Base-by-base conservation (phyloP, 352 stramenopile species). In the Pythium aquatile region DNA sequence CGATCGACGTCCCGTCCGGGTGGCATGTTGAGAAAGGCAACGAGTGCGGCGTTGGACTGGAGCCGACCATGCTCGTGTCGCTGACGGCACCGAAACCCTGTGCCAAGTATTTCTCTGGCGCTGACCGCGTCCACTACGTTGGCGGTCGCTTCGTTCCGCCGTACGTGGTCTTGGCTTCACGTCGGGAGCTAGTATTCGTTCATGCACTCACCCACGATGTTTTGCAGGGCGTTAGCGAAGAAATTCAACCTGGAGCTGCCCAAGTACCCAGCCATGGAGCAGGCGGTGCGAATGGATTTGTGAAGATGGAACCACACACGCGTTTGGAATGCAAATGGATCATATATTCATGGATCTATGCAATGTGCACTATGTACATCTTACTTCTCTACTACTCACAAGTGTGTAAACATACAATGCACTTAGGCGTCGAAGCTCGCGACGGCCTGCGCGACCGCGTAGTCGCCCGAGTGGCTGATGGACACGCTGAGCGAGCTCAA, bases 1-100 rank as follows among this genome's bases (percentile, higher is more conserved):
- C 93, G 24, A 95, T 99, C 4, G 98, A 99, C 75, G 96, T 99
- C 63, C 98, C 98, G 0, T 99, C 94, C 3, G 98, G 97, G 9
- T 99, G 97, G 97, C 85, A 99, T 68, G 97, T 99, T 13, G 92
- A 99, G 66, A 72, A 76, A 60, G 87, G 85, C 77, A 91, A 95
- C 47, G 83, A 93, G 42, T 70, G 54, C 33, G 85, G 88, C 39
- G 55, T 84, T 10, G 82, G 90, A 29, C 88, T 98, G 59, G 66
- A 90, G 20, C 96, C 97, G 17, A 75, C 97, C 47, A 97, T 98
- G 72, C 79, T 99, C 29, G 75, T 99, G 3, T 99, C 96, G 30
- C 81, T 99, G 16, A 99, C 98, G 5, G 93, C 97, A 6, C 97
- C 97, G 6, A 99, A 99, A 76, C 65, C 90, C 1, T 98, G 90